Conservation (phyloP, 1,284 basidiomycete species). For the Exsudoporus floridanus region DNA sequence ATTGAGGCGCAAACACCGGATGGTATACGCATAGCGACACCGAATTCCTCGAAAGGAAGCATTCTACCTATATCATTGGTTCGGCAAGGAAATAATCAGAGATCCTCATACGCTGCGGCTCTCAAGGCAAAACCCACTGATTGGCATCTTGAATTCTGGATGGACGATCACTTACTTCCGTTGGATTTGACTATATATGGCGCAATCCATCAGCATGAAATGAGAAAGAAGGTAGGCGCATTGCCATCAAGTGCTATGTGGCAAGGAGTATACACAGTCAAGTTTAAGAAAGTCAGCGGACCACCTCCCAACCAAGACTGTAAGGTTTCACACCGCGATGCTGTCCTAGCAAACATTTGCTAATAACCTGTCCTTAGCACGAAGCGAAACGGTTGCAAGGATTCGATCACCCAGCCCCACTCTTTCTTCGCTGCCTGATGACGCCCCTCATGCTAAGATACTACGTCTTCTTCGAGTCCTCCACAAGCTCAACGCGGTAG, state of each 20-base stretch:
- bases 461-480: constrained; percentile 87
- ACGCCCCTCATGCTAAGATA: constrained; percentile 87
- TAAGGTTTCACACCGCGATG: constrained; percentile 34
- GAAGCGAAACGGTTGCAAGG: constrained; percentile 43
- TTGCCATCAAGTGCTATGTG: constrained; percentile 75
- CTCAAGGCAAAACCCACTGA: constrained; percentile 89
- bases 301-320: constrained; percentile 66
- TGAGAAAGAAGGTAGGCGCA: constrained; percentile 63
- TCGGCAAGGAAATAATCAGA: constrained; percentile 46
- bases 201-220: constrained; percentile 87
- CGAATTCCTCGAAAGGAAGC: constrained; percentile 51
- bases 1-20: constrained; percentile 96
- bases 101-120: constrained; percentile 88
- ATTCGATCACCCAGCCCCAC: constrained; percentile 62
- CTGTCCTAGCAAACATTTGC: constrained; percentile 18
- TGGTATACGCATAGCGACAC: constrained; percentile 91
- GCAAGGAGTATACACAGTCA: constrained; percentile 88
- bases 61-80: constrained; percentile 38
- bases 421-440: constrained; percentile 77
- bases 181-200: constrained; percentile 94
- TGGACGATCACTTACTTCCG: constrained; percentile 82
- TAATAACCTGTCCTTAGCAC: constrained; percentile 24
- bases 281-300: constrained; percentile 90
- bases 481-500: constrained; percentile 71
- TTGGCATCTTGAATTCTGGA: constrained; percentile 95